phyloP scores from a whole-genome alignment of 805 yeast genomes.

The Wickerhamiella brachini region DNA sequence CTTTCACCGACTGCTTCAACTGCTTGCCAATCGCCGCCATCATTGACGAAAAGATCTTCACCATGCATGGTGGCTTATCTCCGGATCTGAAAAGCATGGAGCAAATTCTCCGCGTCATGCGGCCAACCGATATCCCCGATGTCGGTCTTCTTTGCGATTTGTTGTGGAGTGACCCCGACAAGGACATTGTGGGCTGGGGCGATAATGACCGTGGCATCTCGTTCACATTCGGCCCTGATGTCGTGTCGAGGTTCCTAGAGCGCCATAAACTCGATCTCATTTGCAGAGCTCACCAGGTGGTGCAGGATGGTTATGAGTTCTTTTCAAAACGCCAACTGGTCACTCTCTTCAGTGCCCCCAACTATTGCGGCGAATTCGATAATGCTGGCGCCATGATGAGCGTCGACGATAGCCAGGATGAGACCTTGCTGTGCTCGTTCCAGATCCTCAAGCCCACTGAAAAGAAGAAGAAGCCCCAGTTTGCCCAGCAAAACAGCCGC shows the following conservation, averaged over 20 bases:
- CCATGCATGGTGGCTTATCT: conserved; percentile 98
- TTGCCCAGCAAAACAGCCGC: conserved; percentile 30
- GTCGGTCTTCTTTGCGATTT: conserved; percentile 92
- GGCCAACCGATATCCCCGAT: conserved; percentile 98
- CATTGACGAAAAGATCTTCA: conserved; percentile 92
- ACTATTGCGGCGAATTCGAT: conserved; percentile 97
- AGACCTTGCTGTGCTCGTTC: conserved; percentile 86
- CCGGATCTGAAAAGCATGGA: conserved; percentile 98
- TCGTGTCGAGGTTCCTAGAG: conserved; percentile 87
- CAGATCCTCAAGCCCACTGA: conserved; percentile 92
- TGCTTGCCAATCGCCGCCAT: conserved; percentile 98
- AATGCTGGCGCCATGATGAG: conserved; percentile 99
- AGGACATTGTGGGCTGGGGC: conserved; percentile 96
- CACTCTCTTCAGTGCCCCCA: conserved; percentile 91
- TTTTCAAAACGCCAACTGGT: conserved; percentile 92
- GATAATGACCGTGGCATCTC: conserved; percentile 99
- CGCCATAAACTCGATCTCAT: conserved; percentile 96
- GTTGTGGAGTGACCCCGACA: conserved; percentile 97
- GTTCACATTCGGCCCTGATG: conserved; percentile 99
- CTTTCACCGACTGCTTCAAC: conserved; percentile 96
- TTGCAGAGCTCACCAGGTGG: conserved; percentile 98
- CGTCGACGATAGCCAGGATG: conserved; percentile 48
- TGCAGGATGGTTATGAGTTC: conserved; percentile 97
- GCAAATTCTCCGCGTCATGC: conserved; percentile 96
- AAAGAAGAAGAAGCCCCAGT: conserved; percentile 55